Evolutionary conservation across 345 rosid species (phyloP), one percentile per base, ranked within the genome.

Genomic region (Eucalyptus leucophloia): DNA sequence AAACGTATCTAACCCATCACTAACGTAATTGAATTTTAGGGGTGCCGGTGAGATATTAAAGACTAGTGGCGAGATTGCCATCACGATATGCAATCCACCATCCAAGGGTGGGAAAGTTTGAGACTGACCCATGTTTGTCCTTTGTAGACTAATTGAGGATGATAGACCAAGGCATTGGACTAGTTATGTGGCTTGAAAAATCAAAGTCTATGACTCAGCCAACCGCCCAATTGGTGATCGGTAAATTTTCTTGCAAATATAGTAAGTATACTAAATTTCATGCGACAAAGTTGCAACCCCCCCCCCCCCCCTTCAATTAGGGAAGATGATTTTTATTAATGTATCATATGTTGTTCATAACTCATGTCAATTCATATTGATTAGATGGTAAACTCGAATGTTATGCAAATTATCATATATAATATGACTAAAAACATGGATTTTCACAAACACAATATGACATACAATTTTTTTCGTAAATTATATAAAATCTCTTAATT

Each of bases 141-240:
- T 69, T 17, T 4, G 12, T 32, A 9, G 80, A 30, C 23, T 5
- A 69, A 32, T 18, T 10, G 7, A 19, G 82, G 28, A 9, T 19
- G 82, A 37, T 10, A 5, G 45, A 37, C 4, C 44, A 7, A 37
- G 45, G 15, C 26, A 19, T 37, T 8, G 15, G 2, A 9, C 26
- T 23, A 9, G 14, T 3, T 11, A 9, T 19, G 12, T 12, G 23
- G 4, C 12, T 32, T 34, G 11, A 6, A 42, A 10, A 72, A 37
- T 72, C 15, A 72, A 72, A 19, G 21, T 18, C 23, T 19, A 69
- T 69, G 12, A 2, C 81, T 34, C 4, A 3, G 4, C 7, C 42
- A 18, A 16, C 24, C 4, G 0, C 24, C 7, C 45, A 21, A 9
- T 3, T 16, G 14, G 1, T 34, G 45, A 17, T 72, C 4, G 8